These are phyloP conservation scores for Detonula confervacea DNA, from an alignment of 352 stramenopile genomes.

Conservation along the genomic window DNA sequence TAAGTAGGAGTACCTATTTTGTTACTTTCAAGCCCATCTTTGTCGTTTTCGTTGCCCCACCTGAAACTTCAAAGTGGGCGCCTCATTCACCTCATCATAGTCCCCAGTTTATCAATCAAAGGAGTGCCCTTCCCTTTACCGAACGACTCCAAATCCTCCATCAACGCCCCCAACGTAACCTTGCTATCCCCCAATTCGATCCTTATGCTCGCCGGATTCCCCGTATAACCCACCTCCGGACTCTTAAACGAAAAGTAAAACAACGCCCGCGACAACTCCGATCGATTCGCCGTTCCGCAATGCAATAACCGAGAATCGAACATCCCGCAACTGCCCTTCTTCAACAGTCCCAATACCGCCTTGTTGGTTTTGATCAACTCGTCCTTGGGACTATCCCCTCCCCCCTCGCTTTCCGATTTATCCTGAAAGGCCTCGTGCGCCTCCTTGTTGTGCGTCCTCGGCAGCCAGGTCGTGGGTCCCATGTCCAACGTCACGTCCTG, in stretches of 20 bases:
- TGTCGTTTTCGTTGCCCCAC: too few species aligned
- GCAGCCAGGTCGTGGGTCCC: conserved; percentile 78
- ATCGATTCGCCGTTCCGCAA: conserved; percentile 71
- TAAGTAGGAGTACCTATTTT: too few species aligned
- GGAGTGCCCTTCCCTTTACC: conserved; percentile 33
- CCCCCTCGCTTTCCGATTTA: conserved; percentile 11
- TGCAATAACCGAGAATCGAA: conserved; percentile 81
- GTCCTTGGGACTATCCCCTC: conserved; percentile 61
- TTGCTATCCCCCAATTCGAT: conserved; percentile 41
- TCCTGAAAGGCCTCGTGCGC: conserved; percentile 69
- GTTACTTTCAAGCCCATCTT: too few species aligned
- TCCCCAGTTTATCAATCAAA: conserved; percentile 47
- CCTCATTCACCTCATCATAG: conserved; percentile 16
- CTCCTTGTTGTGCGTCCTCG: conserved; percentile 61
- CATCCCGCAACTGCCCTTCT: conserved; percentile 75
- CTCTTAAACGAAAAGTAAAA: conserved; percentile 85
- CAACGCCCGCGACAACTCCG: conserved; percentile 56
- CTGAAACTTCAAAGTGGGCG: neutral
- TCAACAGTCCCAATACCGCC: conserved; percentile 63
- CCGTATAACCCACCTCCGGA: conserved; percentile 64
- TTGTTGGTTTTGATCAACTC: conserved; percentile 54
- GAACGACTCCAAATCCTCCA: conserved; percentile 55
- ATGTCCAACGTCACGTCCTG: conserved; percentile 80
- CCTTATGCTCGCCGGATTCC: conserved; percentile 78
- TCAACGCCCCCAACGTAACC: conserved; percentile 51